Evolutionary conservation across 805 yeast species (phyloP).

Genomic region (Yamadazyma insecticola): DNA sequence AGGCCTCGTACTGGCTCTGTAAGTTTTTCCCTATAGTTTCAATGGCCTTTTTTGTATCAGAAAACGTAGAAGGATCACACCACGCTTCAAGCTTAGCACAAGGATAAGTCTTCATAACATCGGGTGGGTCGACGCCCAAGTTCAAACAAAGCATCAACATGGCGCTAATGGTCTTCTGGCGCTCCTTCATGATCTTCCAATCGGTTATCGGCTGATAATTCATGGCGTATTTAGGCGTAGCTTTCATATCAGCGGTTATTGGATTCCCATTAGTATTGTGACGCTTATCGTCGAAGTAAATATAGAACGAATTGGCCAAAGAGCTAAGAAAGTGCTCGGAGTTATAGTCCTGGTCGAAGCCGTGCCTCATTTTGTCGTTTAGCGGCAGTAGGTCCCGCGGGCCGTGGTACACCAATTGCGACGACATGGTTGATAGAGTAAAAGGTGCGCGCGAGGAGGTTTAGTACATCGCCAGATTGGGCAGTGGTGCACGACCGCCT

Average conservation of each 20-base stretch:
- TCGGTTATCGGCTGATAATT: slow-evolving; percentile 72
- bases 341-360: slow-evolving; percentile 59
- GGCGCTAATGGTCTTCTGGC: slow-evolving; percentile 90
- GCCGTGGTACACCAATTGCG: not conserved
- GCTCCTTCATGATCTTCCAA: slow-evolving; percentile 87
- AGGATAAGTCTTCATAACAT: slow-evolving; percentile 86
- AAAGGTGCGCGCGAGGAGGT: no score
- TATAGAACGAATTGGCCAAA: slow-evolving; percentile 65
- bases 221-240: slow-evolving; percentile 31
- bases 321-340: slow-evolving; percentile 52
- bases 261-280: slow-evolving; percentile 90
- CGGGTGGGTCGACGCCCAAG: slow-evolving; percentile 97
- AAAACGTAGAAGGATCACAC: slow-evolving; percentile 79
- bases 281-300: slow-evolving; percentile 87
- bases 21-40: slow-evolving; percentile 86
- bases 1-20: slow-evolving; percentile 84
- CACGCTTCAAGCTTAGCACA: slow-evolving; percentile 91
- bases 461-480: no score
- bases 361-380: slow-evolving; percentile 58
- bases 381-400: slow-evolving; percentile 22
- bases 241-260: slow-evolving; percentile 48
- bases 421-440: no score
- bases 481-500: no score
- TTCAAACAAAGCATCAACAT: slow-evolving; percentile 88
- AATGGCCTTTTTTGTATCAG: slow-evolving; percentile 85